These are phyloP conservation scores for Tilletia horrida DNA, from an alignment of 1,284 basidiomycete genomes.

Conservation along the genomic window DNA sequence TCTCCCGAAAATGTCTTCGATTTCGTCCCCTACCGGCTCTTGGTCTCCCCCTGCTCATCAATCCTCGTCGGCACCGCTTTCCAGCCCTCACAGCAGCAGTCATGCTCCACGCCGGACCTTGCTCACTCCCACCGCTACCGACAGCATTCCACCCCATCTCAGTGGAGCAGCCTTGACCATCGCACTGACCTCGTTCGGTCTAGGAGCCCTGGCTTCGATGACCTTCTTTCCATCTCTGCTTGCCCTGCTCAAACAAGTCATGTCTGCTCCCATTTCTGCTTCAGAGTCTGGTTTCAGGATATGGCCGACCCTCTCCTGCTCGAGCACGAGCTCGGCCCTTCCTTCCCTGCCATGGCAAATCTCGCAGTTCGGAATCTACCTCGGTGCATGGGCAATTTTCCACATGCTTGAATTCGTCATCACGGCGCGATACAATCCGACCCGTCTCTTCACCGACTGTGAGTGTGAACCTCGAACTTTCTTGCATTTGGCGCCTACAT, in stretches of 20 bases:
- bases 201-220: constrained; percentile 31
- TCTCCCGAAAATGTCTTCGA: background rate
- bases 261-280: constrained; percentile 14
- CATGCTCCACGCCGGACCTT: constrained; percentile 5
- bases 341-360: background rate
- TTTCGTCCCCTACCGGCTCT: background rate
- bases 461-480: constrained; percentile 35
- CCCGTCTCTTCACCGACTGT: constrained; percentile 91
- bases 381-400: constrained; percentile 60
- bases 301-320: background rate
- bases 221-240: constrained; percentile 19
- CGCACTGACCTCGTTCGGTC: constrained; percentile 33
- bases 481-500: background rate
- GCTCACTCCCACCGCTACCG: background rate
- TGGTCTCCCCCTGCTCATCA: background rate
- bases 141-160: constrained; percentile 35
- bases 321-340: background rate
- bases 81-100: background rate
- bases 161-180: constrained; percentile 33
- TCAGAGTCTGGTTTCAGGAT: background rate
- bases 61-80: background rate
- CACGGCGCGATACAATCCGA: constrained; percentile 90
- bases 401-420: constrained; percentile 93
- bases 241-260: constrained; percentile 19
- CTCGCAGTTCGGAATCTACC: constrained; percentile 38